Evolutionary conservation across 2,329 filamentous ascomycete genomes (phyloP), one percentile per base, ranked within the genome.

Genomic region (Neonectria neomacrospora): DNA sequence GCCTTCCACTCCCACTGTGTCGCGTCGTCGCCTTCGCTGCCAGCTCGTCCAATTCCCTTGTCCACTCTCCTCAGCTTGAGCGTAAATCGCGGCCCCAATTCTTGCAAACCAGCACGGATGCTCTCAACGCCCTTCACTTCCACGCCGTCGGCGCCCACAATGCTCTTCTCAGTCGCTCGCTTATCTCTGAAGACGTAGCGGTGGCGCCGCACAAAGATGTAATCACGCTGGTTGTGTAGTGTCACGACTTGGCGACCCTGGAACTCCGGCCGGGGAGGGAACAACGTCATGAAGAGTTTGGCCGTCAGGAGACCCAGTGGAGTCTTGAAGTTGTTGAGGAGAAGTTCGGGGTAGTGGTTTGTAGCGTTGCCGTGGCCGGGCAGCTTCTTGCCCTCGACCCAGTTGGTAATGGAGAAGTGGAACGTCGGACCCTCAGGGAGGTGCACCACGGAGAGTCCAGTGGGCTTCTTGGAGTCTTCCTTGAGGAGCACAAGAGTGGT

Each of bases 1-100:
- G 92, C 91, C 81, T 97, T 96, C 96, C 96, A 99, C 77, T 97
- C 88, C 95, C 96, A 98, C 75, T 97, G 92, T 70, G 93, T 87
- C 39, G 93, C 93, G 78, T 90, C 82, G 78, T 88, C 83, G 83
- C 92, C 87, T 65, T 89, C 85, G 71, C 88, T 90, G 18, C 88
- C 88, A 8, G 88, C 88, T 58, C 86, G 80, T 14, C 88, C 88
- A 68, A 99, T 91, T 0, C 94, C 95, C 80, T 94, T 94, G 77
- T 98, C 95, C 45, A 98, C 90, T 73, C 96, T 88, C 71, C 94
- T 88, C 73, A 99, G 80, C 83, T 98, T 98, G 68, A 98, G 80
- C 2, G 81, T 83, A 54, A 81, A 96, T 85, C 72, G 84, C 8
- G 93, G 94, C 0, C 95, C 95, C 23, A 97, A 72, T 80, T 98